Evolutionary conservation across 306 rosid species (phyloP).

Genomic region (Astragalus membranaceus): DNA sequence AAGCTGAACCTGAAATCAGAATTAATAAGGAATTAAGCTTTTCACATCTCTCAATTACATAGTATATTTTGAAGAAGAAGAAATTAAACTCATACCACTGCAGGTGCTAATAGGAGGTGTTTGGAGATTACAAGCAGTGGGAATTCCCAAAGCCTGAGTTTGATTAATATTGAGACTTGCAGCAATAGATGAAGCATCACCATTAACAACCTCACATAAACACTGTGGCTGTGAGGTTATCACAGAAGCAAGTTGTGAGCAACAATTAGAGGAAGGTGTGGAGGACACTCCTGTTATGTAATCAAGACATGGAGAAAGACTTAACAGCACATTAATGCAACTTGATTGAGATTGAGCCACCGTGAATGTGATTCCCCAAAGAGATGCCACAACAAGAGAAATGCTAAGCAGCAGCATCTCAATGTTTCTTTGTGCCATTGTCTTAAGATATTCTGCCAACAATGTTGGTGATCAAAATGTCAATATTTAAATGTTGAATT

Average conservation of each 20-base stretch:
- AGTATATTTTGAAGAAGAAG: background rate
- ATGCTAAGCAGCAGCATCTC: conserved; percentile 15
- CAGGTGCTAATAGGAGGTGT: conserved; percentile 51
- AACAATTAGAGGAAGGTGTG: conserved; percentile 42
- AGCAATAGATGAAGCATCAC: conserved; percentile 35
- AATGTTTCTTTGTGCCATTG: conserved; percentile 27
- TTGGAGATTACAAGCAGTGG: conserved; percentile 39
- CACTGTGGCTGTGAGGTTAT: conserved; percentile 50
- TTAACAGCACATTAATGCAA: conserved; percentile 43
- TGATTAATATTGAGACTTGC: conserved; percentile 46
- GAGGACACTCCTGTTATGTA: conserved; percentile 42
- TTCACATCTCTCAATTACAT: background rate
- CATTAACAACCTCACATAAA: conserved; percentile 50
- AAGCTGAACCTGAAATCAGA: conserved; percentile 20
- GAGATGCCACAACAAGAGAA: conserved; percentile 16
- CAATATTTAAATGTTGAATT: conserved; percentile 1
- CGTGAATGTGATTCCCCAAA: conserved; percentile 16
- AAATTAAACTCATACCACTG: conserved; percentile 19
- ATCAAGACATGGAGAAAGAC: conserved; percentile 49
- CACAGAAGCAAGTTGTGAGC: conserved; percentile 46
- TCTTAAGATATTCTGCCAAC: background rate
- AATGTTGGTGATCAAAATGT: conserved; percentile 3
- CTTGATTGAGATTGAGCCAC: conserved; percentile 39
- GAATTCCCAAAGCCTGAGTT: conserved; percentile 48
- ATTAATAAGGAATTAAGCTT: background rate